Base-by-base conservation (phyloP, 2,329 filamentous ascomycete species). In the Talaromyces piceae region DNA sequence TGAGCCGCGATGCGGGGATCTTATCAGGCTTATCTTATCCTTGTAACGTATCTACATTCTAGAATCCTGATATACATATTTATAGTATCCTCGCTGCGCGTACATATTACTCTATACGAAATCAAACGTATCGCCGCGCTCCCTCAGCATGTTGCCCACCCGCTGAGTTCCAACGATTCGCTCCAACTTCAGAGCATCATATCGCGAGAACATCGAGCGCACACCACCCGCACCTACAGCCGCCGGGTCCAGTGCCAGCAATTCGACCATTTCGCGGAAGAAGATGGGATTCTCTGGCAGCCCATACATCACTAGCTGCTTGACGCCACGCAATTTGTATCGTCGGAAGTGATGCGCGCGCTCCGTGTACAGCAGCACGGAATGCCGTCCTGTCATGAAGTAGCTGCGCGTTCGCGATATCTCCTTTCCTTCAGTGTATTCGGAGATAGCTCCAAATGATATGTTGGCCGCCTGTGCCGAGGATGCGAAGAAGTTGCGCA, bases 321-420 rank as follows among this genome's bases (percentile, higher is more conserved):
- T 84, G 12, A 93, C 89, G 20, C 93, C 93, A 30, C 82, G 80
- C 49, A 98, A 77, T 58, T 81, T 80, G 64, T 93, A 90, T n/a
- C 93, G 80, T 46, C 89, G 83, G 76, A 97, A 97, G 69, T 98
- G 93, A 70, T 98, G 93, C n/a, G 91, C 88, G 53, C 93, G 84
- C 67, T 95, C 91, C 2, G 91, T 94, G 71, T 97, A 98, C 13
- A 98, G 75, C 33, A 98, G 71, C 16, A 97, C 79, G 18, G 82
- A 82, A 65, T 96, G 87, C 13, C 90, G 79, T 4, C 91, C 93
- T 33, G 76, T 86, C 57, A 89, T 73, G 70, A 98, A 97, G 65
- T 96, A 88, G 11, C 87, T 91, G 22, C 91, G 79, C 7, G 91
- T 89, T 33, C 91, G 83, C 39, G 88, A 85, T 26, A 90, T 85